phyloP scores from a whole-genome alignment of 2,329 filamentous ascomycete species.

The Calonectria hawksworthii region DNA sequence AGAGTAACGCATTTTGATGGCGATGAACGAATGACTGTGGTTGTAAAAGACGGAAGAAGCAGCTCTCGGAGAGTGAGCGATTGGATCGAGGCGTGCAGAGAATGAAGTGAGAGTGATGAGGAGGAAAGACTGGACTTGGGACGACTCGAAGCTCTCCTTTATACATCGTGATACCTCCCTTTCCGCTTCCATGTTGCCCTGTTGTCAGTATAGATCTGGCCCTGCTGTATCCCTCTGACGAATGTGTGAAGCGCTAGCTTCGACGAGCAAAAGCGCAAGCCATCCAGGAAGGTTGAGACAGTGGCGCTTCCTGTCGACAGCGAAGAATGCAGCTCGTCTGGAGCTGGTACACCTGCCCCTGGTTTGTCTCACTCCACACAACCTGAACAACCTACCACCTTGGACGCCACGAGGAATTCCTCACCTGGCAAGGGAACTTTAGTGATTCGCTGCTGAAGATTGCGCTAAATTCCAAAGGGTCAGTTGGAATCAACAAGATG shows the following conservation, averaged over 20 bases:
- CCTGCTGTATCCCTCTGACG: constrained; percentile 23
- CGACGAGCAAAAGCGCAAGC: constrained; percentile 15
- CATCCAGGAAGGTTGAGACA: constrained; percentile 42
- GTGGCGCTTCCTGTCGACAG: constrained; percentile 28
- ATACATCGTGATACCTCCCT: constrained; percentile 40
- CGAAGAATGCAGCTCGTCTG: constrained; percentile 39
- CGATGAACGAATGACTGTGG: constrained; percentile 44
- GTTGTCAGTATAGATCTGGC: constrained; percentile 10
- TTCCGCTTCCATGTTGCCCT: not conserved
- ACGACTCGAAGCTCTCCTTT: constrained; percentile 46
- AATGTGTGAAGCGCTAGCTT: constrained; percentile 33
- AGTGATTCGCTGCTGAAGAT: constrained; percentile 31
- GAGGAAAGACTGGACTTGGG: constrained; percentile 24
- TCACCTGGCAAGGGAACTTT: constrained; percentile 15
- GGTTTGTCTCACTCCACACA: constrained; percentile 42
- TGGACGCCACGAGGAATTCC: constrained; percentile 28
- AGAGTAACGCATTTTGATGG: constrained; percentile 50
- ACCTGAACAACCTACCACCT: constrained; percentile 12
- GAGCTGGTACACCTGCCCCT: constrained; percentile 32
- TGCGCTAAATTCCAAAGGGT: constrained; percentile 41
- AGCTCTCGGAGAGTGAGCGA: constrained; percentile 49
- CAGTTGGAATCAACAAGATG: not conserved
- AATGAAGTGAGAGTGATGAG: constrained; percentile 38
- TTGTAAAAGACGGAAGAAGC: constrained; percentile 42
- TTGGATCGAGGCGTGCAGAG: constrained; percentile 48